Evolutionary conservation across 1,284 basidiomycete species (phyloP).

Genomic region (Tylopilus sp.): DNA sequence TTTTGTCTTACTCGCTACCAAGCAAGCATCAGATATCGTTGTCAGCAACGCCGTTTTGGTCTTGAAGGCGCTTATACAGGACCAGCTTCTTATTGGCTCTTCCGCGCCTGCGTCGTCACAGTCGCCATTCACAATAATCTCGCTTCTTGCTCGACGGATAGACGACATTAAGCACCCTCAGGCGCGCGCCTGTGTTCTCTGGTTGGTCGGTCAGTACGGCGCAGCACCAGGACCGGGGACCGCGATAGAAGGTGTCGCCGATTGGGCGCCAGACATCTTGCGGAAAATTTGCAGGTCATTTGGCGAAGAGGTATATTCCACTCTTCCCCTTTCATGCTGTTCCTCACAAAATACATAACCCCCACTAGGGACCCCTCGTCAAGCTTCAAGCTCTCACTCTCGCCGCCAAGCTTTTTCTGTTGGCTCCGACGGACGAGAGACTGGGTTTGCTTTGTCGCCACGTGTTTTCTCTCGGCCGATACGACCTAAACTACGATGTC

Average conservation of each 20-base stretch:
- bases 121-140: conserved; percentile 64
- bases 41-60: conserved; percentile 80
- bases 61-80: conserved; percentile 78
- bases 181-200: conserved; percentile 82
- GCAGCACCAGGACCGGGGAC: conserved; percentile 34
- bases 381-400: conserved; percentile 82
- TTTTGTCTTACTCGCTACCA: background rate
- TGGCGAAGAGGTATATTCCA: conserved; percentile 53
- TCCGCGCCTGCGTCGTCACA: conserved; percentile 32
- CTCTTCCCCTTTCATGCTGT: background rate
- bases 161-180: conserved; percentile 75
- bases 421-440: conserved; percentile 55
- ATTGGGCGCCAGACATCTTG: conserved; percentile 85
- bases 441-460: conserved; percentile 62
- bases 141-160: conserved; percentile 67
- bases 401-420: conserved; percentile 76
- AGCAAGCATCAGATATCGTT: conserved; percentile 37
- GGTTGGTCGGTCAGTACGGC: conserved; percentile 88
- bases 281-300: conserved; percentile 75
- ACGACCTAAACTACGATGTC: conserved; percentile 84
- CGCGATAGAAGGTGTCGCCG: conserved; percentile 48
- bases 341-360: background rate
- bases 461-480: conserved; percentile 80
- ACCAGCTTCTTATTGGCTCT: conserved; percentile 41
- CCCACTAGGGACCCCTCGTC: conserved; percentile 54